Conservation (phyloP, 2,329 filamentous ascomycete genomes). For the Claviceps sorghi region DNA sequence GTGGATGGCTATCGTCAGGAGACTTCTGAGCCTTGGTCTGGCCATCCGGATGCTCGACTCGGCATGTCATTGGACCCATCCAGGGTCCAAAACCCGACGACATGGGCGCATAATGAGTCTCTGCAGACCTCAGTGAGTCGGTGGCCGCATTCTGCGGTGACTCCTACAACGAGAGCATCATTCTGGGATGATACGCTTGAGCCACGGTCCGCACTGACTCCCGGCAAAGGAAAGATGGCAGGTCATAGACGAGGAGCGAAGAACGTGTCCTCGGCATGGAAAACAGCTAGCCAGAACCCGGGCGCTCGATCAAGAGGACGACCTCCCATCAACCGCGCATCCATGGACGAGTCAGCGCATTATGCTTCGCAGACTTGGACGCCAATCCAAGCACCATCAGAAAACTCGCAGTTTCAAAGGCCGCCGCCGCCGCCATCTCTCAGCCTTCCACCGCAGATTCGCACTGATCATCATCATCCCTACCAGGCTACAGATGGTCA, state of each 20-base stretch:
- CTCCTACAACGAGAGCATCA: constrained; percentile 40
- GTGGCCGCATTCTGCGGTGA: constrained; percentile 67
- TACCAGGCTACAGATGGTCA: not conserved
- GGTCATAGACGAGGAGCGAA: constrained; percentile 55
- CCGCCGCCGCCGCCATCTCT: not conserved
- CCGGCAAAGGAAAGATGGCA: constrained; percentile 37
- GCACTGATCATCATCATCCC: not conserved
- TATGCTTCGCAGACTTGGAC: constrained; percentile 42
- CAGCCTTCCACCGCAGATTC: not conserved
- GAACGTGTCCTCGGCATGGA: constrained; percentile 85
- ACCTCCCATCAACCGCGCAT: constrained; percentile 52
- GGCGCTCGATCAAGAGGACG: constrained; percentile 63
- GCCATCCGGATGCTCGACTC: constrained; percentile 25
- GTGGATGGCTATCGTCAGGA: constrained; percentile 23
- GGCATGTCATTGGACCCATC: constrained; percentile 23
- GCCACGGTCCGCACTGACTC: constrained; percentile 60
- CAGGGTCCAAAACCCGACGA: constrained; percentile 15
- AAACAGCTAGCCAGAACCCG: constrained; percentile 44
- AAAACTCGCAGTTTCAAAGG: constrained; percentile 20
- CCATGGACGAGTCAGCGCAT: constrained; percentile 49
- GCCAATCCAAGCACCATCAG: constrained; percentile 33
- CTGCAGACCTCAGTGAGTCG: constrained; percentile 49
- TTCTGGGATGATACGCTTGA: constrained; percentile 46
- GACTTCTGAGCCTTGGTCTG: constrained; percentile 29
- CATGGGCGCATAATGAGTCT: constrained; percentile 28